A percentile compares a stretch with the other conserved stretches of the same genome.
Conservation (phyloP, 371 early-diverging fungal genomes). For the Apophysomyces elegans region DNA sequence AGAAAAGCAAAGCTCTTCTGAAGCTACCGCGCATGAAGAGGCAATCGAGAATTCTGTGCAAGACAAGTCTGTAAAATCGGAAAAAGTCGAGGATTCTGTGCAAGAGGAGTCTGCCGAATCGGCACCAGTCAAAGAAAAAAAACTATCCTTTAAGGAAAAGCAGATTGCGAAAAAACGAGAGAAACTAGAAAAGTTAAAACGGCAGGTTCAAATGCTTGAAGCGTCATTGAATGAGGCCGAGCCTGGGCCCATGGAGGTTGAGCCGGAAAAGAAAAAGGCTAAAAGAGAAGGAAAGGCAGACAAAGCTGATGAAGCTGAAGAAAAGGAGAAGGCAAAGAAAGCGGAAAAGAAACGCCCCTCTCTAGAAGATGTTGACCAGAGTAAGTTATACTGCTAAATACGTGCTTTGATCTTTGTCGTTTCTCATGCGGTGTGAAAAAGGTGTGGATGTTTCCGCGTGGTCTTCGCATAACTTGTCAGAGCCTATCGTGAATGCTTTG, state of each 20-base stretch:
- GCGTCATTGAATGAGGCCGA: slow-evolving; percentile 4
- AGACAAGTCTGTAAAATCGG: slow-evolving; percentile 15
- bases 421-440: slow-evolving; percentile 12
- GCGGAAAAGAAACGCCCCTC: slow-evolving; percentile 32
- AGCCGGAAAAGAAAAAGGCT: slow-evolving; percentile 4
- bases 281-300: slow-evolving; percentile 14
- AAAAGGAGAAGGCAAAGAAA: slow-evolving; percentile 34
- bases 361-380: slow-evolving; percentile 46
- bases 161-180: slow-evolving; percentile 34
- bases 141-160: slow-evolving; percentile 26
- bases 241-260: slow-evolving; percentile 4
- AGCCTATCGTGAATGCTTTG: slow-evolving; percentile 67
- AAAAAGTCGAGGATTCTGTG: slow-evolving; percentile 19
- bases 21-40: slow-evolving; percentile 5
- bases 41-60: slow-evolving; percentile 21
- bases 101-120: slow-evolving; percentile 18
- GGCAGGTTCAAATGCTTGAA: slow-evolving; percentile 28
- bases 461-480: slow-evolving; percentile 55
- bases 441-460: slow-evolving; percentile 67
- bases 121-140: slow-evolving; percentile 22
- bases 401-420: background rate
- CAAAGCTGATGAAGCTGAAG: slow-evolving; percentile 16
- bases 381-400: slow-evolving; percentile 13
- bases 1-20: background rate
- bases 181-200: slow-evolving; percentile 24